phyloP scores from a whole-genome alignment of 805 yeast species.

The Candida manassasensis region DNA sequence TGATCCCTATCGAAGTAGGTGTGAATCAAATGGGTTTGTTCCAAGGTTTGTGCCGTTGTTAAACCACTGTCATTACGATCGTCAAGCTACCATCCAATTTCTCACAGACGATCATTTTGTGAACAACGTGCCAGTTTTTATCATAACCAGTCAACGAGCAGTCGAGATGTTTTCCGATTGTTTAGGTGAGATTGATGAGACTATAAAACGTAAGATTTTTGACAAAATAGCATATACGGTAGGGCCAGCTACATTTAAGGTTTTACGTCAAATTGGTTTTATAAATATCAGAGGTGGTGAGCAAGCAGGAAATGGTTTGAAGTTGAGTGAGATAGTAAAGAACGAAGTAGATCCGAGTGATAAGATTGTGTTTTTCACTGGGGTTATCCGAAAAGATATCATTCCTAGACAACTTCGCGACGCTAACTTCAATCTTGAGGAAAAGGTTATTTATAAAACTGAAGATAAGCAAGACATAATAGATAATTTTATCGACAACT shows the following conservation, averaged over 20 bases:
- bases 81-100: conserved; percentile 38
- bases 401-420: conserved; percentile 58
- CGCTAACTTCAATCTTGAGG: conserved; percentile 45
- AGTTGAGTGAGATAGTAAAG: conserved; percentile 60
- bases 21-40: conserved; percentile 29
- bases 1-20: conserved; percentile 58
- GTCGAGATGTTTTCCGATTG: conserved; percentile 67
- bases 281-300: conserved; percentile 63
- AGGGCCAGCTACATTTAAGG: conserved; percentile 79
- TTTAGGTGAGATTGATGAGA: conserved; percentile 23
- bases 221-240: conserved; percentile 71
- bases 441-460: conserved; percentile 69
- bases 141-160: conserved; percentile 88
- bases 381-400: conserved; percentile 76
- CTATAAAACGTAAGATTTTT: conserved; percentile 25
- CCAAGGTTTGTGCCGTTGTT: conserved; percentile 71
- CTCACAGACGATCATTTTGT: conserved; percentile 43
- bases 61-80: conserved; percentile 55
- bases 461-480: conserved; percentile 40
- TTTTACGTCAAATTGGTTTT: conserved; percentile 61
- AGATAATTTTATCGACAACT: conserved; percentile 24
- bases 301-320: conserved; percentile 75
- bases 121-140: conserved; percentile 43
- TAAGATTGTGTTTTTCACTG: conserved; percentile 70
- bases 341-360: conserved; percentile 20